Conservation (phyloP, 169 alveolate genomes). For the Babesia ovata region DNA sequence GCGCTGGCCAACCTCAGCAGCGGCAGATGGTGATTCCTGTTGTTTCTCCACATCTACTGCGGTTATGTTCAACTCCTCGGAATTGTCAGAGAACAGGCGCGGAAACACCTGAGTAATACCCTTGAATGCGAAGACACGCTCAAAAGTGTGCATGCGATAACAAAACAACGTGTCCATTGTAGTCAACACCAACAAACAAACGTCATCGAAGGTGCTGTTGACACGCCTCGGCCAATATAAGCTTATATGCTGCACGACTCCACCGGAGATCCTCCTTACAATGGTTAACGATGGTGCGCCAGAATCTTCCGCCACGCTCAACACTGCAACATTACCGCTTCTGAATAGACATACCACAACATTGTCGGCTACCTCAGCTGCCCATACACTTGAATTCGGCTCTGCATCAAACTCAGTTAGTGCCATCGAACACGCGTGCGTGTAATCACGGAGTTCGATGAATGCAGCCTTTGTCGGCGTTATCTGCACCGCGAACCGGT, state of each 20-base stretch:
- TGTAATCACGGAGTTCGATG: neutral
- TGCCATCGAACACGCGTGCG: neutral
- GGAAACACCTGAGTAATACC: slow-evolving; percentile 13
- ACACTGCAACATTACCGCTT: slow-evolving; percentile 10
- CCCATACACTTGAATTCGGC: neutral
- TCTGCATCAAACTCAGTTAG: slow-evolving; percentile 1
- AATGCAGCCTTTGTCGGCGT: slow-evolving; percentile 8
- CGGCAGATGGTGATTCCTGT: too few relatives aligned
- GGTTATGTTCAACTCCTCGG: neutral
- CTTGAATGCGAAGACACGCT: slow-evolving; percentile 22
- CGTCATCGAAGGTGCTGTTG: slow-evolving; percentile 11
- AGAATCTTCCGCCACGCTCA: neutral
- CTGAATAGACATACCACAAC: slow-evolving; percentile 7
- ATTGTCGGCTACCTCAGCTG: slow-evolving; percentile 7
- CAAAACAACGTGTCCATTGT: neutral
- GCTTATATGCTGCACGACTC: neutral
- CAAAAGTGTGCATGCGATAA: slow-evolving; percentile 7
- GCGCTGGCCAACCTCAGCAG: neutral
- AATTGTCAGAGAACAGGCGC: slow-evolving; percentile 14
- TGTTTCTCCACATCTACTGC: neutral
- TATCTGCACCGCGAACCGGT: slow-evolving; percentile 8
- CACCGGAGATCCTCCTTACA: neutral
- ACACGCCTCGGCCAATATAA: slow-evolving; percentile 13
- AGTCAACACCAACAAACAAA: slow-evolving; percentile 16
- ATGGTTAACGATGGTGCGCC: neutral